Evolutionary conservation across 1,284 basidiomycete genomes (phyloP), one percentile per base, ranked within the genome.

Genomic region (Puccinia coronata): DNA sequence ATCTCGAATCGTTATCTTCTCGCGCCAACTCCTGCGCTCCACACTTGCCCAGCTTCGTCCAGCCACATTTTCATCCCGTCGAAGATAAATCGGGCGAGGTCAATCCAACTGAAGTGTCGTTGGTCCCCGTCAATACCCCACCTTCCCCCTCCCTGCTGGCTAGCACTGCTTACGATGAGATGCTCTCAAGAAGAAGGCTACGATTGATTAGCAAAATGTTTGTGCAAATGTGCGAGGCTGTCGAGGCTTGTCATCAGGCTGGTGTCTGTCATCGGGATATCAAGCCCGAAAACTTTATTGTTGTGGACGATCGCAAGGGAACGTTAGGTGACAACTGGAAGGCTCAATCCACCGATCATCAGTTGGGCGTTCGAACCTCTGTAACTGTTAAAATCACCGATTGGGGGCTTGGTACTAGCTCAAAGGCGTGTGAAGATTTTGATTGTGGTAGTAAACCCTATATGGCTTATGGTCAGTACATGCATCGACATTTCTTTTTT

Each of bases 401-500:
- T 87, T 99, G 98, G 89, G 96, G 96, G 53, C 88, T 99, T 51
- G 95, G 95, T 11, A 98, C 96, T 0, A 92, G 91, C 16, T 94
- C 98, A 84, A 87, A 90, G 82, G 91, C 93, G 82, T 95, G 93
- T 83, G 92, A 93, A 82, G 96, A 99, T 87, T 96, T 99, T 90
- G 96, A 98, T 86, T 99, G 97, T 87, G 96, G 96, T 81, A 96
- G 94, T 87, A 95, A 96, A 82, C 96, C 96, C 0, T 99, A 99
- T 88, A 98, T 99, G 96, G 96, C 95, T 84, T 98, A 92, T 86
- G 93, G 93, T 94, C 84, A 82, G 92, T 84, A 20, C 6, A 63
- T 1, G 16, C 34, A 36, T 18, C 8, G 16, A 1, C 18, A 18
- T 18, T 41, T 82, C 18, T 36, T 59, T 28, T n/a, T 53, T 36